Base-by-base conservation (phyloP, 257 asterid genomes). In the Catharanthus roseus region DNA sequence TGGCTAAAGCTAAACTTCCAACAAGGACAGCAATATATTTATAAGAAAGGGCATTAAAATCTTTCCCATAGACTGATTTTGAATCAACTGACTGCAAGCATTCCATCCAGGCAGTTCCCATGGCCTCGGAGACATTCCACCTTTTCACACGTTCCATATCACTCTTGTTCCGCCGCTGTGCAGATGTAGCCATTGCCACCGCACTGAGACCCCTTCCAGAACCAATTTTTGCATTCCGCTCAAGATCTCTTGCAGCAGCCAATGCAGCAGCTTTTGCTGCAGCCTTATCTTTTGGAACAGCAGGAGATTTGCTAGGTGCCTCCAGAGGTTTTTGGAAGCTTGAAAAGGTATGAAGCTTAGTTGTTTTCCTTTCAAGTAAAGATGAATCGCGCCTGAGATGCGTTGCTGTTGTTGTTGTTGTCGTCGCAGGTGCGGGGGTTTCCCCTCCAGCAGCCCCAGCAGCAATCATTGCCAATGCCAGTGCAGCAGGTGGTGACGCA, bases 191-290 rank as follows among this genome's bases (percentile, higher is more conserved):
- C 97, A 93, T 91, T 73, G 99, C 99, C 84, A 93, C 99, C 47
- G 99, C 99, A 81, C 96, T 91, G 71, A 93, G 99, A 75, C 99
- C 99, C 85, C 99, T 87, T 82, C 99, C 97, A 47, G 99, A 88
- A 72, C 99, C 99, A 80, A 93, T 93, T 81, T 93, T 93, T 63
- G 99, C 92, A 82, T 86, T 89, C 78, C 99, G 97, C 80, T 91
- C 95, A 71, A 91, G 96, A 85, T 93, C 99, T 78, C 99, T 89
- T 13, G 99, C 99, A 79, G 96, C 99, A 84, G 97, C 96, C 86
- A 93, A 81, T 60, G 99, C 99, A 62, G 99, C 99, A 51, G 96
- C 96, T 88, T 91, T 93, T 71, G 99, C 97, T 38, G 96, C 95
- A 65, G 97, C 96, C 86, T 89, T 93, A 82, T 93, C 99, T 87